These are phyloP conservation scores for Colletotrichum trifolii DNA, from an alignment of 2,329 filamentous ascomycete genomes.

Conservation along the genomic window DNA sequence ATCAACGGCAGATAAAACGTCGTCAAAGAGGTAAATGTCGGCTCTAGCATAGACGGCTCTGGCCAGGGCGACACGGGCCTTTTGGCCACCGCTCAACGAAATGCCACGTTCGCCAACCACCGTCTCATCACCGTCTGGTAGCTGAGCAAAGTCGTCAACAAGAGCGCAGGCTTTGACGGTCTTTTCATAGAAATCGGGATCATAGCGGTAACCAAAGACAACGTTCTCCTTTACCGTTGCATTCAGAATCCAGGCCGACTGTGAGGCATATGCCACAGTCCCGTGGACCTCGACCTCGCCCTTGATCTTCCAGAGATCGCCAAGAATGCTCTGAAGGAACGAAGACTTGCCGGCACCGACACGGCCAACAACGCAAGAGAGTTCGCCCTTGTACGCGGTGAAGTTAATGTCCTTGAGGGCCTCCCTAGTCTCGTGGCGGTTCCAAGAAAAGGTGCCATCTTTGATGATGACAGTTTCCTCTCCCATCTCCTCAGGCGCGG, in stretches of 20 bases:
- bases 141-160: slow-evolving; percentile 86
- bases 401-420: slow-evolving; percentile 88
- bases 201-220: slow-evolving; percentile 93
- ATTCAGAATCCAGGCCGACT: slow-evolving; percentile 97
- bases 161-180: slow-evolving; percentile 93
- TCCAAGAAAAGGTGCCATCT: slow-evolving; percentile 94
- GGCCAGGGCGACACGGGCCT: slow-evolving; percentile 90
- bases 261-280: slow-evolving; percentile 88
- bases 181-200: slow-evolving; percentile 92
- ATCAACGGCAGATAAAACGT: slow-evolving; percentile 96
- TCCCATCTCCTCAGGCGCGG: slow-evolving; percentile 78
- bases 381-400: slow-evolving; percentile 88
- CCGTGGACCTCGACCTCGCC: slow-evolving; percentile 87
- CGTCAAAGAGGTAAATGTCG: slow-evolving; percentile 95
- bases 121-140: slow-evolving; percentile 96
- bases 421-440: slow-evolving; percentile 78
- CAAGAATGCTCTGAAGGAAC: slow-evolving; percentile 86
- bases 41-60: slow-evolving; percentile 95
- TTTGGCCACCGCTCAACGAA: slow-evolving; percentile 94
- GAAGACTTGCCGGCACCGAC: slow-evolving; percentile 98
- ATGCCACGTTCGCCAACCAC: slow-evolving; percentile 97
- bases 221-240: slow-evolving; percentile 98
- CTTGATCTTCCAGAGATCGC: slow-evolving; percentile 89
- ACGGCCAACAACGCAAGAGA: slow-evolving; percentile 91
- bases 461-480: slow-evolving; percentile 88